A percentile compares a stretch with the other conserved stretches of the same genome.
Evolutionary conservation across 2,329 filamentous ascomycete genomes (phyloP).

Genomic region (Immersiporthe knoxdaviesiana): DNA sequence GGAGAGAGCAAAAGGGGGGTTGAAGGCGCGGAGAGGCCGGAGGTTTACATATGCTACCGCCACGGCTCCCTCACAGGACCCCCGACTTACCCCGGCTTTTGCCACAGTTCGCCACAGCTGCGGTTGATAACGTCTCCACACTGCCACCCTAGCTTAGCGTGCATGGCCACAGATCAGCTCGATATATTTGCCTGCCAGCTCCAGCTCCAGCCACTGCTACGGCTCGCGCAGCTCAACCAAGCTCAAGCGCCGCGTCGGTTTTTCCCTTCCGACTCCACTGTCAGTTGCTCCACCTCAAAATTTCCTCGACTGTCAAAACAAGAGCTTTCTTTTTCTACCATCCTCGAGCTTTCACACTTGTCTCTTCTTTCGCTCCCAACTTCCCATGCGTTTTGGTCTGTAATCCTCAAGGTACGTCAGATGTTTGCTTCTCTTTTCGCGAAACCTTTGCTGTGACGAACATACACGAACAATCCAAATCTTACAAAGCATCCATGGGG

Average conservation of each 20-base stretch:
- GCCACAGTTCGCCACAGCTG: neutral
- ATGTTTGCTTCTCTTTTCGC: constrained; percentile 12
- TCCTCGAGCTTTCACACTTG: constrained; percentile 8
- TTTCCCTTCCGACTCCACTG: constrained; percentile 29
- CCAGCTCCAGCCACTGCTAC: neutral
- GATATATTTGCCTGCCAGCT: neutral
- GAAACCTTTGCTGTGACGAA: constrained; percentile 47
- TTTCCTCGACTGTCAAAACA: constrained; percentile 13
- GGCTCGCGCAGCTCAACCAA: no score
- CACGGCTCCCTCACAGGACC: neutral
- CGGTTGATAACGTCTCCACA: neutral
- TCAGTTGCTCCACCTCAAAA: constrained; percentile 18
- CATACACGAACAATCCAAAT: constrained; percentile 64
- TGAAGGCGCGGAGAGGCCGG: neutral
- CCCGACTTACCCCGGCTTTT: neutral
- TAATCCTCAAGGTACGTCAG: constrained; percentile 36
- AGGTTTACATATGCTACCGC: neutral
- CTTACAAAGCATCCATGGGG: constrained; percentile 61
- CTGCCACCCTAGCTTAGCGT: neutral
- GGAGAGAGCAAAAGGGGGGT: neutral
- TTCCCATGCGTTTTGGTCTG: constrained; percentile 18
- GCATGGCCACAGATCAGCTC: neutral
- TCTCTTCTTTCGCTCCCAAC: neutral
- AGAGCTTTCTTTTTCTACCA: constrained; percentile 16
- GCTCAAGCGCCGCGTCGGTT: constrained; percentile 15